Base-by-base conservation (phyloP, 495 filamentous ascomycete genomes). In the Aspergillus nidulans region DNA sequence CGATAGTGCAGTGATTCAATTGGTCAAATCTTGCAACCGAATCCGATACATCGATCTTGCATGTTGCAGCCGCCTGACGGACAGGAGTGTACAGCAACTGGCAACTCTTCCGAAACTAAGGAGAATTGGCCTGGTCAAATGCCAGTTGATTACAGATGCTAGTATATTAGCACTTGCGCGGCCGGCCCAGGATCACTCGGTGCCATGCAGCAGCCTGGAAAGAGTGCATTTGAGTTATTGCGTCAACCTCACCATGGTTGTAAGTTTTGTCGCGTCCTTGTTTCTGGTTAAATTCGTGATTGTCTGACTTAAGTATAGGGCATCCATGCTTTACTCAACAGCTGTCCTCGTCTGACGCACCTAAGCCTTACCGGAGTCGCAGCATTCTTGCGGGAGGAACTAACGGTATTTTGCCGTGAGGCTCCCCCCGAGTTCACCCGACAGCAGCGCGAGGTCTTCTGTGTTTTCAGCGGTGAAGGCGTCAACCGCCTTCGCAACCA, bases 191-290 rank as follows among this genome's bases (percentile, higher is more conserved):
- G 55, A 53, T 24, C 65, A 85, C 63, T 62, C 77, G 58, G 39
- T 74, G 57, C 59, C 72, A 67, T 61, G 83, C 52, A 79, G 87
- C 72, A 76, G 76, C 59, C 72, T 99, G 48, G 95, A 99, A 72
- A 77, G 95, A 50, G 94, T 99, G 9, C 95, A 99, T 79, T 79
- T 99, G 23, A 97, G 92, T 70, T 99, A 99, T 65, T 99, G 95
- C 69, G 83, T 85, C 20, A 81, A 88, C 55, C 64, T 98, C 53
- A 92, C 85, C 0, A 75, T 95, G 46, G 73, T 77, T 62, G 94
- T 96, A 81, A 73, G 88, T 66, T 52, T 15, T 16, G 85, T 66
- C 52, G 12, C 19, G 21, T 24, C 34, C 18, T 16, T 19, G 15
- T 42, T 49, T 0, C 20, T 6, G 16, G 49, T 45, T 25, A 47